These are phyloP conservation scores for Schrenkiella parvula DNA, from an alignment of 345 rosid genomes.

Conservation along the genomic window DNA sequence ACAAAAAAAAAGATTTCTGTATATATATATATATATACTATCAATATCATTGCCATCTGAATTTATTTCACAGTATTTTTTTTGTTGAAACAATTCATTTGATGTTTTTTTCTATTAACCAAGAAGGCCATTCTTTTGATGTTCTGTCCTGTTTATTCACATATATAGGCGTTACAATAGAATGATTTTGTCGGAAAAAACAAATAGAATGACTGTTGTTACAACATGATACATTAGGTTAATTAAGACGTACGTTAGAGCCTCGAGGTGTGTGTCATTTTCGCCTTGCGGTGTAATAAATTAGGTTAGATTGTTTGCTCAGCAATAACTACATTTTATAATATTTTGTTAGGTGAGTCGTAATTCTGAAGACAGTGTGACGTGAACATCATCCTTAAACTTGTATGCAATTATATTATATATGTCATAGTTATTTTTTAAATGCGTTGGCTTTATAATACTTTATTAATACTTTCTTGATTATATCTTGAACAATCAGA, in stretches of 20 bases:
- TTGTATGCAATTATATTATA: background rate
- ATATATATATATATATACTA: too few relatives aligned
- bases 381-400: background rate
- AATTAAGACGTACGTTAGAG: constrained; percentile 3
- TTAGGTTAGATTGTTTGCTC: constrained; percentile 24
- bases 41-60: too few relatives aligned
- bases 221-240: background rate
- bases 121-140: too few relatives aligned
- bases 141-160: too few relatives aligned
- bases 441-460: too few relatives aligned
- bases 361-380: constrained; percentile 16
- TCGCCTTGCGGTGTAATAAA: constrained; percentile 6
- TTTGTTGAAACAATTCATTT: too few relatives aligned
- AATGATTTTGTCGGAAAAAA: background rate
- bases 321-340: background rate
- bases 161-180: too few relatives aligned
- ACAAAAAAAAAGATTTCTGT: background rate
- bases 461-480: too few relatives aligned
- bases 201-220: background rate
- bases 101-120: too few relatives aligned
- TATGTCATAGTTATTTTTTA: background rate
- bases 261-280: constrained; percentile 23
- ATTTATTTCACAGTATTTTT: too few relatives aligned
- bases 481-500: background rate
- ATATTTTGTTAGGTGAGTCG: constrained; percentile 16